Conservation (phyloP, 148 eudicot genomes). For the Rhododendron griersonianum region DNA sequence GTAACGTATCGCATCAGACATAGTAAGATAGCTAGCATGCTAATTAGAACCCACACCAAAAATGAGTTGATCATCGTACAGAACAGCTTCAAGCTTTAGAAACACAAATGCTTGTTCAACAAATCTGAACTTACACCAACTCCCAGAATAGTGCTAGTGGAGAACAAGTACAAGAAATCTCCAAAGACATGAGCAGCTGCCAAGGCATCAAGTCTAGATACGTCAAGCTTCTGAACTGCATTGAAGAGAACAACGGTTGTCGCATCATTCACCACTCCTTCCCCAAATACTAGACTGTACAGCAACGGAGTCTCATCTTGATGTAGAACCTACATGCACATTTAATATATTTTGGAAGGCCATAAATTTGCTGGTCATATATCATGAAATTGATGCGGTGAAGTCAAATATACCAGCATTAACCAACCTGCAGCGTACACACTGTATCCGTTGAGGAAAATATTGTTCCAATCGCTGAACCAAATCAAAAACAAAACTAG, state of each 20-base stretch:
- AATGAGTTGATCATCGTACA: background rate
- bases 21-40: background rate
- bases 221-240: conserved; percentile 85
- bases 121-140: conserved; percentile 50
- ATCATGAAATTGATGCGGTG: background rate
- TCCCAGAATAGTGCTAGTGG: conserved; percentile 80
- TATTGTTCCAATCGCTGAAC: conserved; percentile 83
- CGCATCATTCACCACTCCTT: conserved; percentile 99
- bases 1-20: background rate
- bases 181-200: conserved; percentile 40
- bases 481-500: conserved; percentile 6
- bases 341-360: background rate
- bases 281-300: conserved; percentile 94
- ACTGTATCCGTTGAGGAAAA: conserved; percentile 98
- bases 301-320: conserved; percentile 95
- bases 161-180: conserved; percentile 80
- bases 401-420: background rate
- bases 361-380: background rate
- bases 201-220: conserved; percentile 53
- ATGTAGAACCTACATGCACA: conserved; percentile 54
- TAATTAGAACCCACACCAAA: background rate
- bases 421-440: conserved; percentile 90
- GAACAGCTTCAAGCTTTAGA: background rate
- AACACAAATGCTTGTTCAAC: background rate
- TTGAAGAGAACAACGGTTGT: conserved; percentile 93